Evolutionary conservation across 805 yeast species (phyloP).

Genomic region (Starmerella scarabaei): DNA sequence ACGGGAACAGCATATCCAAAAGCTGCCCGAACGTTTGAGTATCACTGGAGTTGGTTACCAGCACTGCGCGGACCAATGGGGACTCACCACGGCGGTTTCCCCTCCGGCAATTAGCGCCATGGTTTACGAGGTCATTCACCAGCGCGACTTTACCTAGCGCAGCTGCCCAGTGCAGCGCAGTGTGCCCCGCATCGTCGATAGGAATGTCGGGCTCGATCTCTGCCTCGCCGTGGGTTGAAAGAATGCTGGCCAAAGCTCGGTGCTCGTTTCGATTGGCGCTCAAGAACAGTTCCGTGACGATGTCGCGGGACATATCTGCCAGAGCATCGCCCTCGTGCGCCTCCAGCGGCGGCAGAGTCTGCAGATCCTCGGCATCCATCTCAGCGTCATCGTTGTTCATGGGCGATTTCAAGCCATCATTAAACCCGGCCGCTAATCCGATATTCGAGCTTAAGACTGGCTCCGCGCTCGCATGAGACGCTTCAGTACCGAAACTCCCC

Average conservation of each 20-base stretch:
- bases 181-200: slow-evolving; percentile 85
- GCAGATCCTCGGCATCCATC: slow-evolving; percentile 8
- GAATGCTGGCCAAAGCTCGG: slow-evolving; percentile 13
- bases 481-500: background rate
- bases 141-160: slow-evolving; percentile 68
- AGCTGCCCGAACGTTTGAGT: slow-evolving; percentile 59
- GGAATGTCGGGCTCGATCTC: slow-evolving; percentile 52
- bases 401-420: background rate
- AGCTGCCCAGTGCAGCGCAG: slow-evolving; percentile 92
- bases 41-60: slow-evolving; percentile 73
- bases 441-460: background rate
- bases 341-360: slow-evolving; percentile 17
- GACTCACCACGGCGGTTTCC: slow-evolving; percentile 81
- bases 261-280: slow-evolving; percentile 13
- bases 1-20: slow-evolving; percentile 63
- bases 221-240: slow-evolving; percentile 23
- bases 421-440: too few relatives aligned
- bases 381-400: background rate
- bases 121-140: slow-evolving; percentile 52
- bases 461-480: background rate
- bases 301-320: slow-evolving; percentile 13
- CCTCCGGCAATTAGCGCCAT: slow-evolving; percentile 54
- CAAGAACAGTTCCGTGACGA: slow-evolving; percentile 22
- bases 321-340: slow-evolving; percentile 7
- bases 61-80: slow-evolving; percentile 69